These are phyloP conservation scores for Hanseniaspora taiwanica DNA, from an alignment of 805 yeast genomes.

Conservation along the genomic window DNA sequence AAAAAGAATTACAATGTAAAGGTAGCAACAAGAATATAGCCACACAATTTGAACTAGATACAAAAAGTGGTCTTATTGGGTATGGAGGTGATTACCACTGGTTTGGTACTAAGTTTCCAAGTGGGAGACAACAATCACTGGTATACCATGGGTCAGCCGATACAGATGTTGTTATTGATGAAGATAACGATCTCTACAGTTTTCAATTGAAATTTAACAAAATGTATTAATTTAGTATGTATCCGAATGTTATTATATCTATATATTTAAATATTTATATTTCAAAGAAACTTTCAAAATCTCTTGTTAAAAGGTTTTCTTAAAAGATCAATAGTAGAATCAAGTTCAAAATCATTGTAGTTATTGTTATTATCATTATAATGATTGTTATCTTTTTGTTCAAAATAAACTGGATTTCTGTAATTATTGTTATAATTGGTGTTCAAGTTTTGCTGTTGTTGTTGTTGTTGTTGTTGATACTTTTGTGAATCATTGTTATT, in stretches of 20 bases:
- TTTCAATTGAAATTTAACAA: constrained; percentile 27
- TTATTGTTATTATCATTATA: too few relatives aligned
- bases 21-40: constrained; percentile 20
- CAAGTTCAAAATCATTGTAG: too few relatives aligned
- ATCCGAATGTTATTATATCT: background rate
- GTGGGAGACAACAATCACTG: constrained; percentile 33
- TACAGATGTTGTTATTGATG: too few relatives aligned
- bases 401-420: too few relatives aligned
- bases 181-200: constrained; percentile 24
- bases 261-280: background rate
- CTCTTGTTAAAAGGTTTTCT: too few relatives aligned
- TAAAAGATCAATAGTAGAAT: too few relatives aligned
- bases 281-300: too few relatives aligned
- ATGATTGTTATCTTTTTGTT: too few relatives aligned
- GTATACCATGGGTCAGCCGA: constrained; percentile 32
- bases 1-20: constrained; percentile 7
- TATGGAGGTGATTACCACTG: constrained; percentile 53
- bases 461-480: background rate
- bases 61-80: constrained; percentile 31
- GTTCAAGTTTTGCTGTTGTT: too few relatives aligned
- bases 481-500: too few relatives aligned
- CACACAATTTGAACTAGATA: constrained; percentile 46
- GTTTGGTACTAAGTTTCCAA: constrained; percentile 39
- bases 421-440: too few relatives aligned
- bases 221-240: constrained; percentile 1